Base-by-base conservation (phyloP, 345 rosid species). In the Lenwebbia sp. region DNA sequence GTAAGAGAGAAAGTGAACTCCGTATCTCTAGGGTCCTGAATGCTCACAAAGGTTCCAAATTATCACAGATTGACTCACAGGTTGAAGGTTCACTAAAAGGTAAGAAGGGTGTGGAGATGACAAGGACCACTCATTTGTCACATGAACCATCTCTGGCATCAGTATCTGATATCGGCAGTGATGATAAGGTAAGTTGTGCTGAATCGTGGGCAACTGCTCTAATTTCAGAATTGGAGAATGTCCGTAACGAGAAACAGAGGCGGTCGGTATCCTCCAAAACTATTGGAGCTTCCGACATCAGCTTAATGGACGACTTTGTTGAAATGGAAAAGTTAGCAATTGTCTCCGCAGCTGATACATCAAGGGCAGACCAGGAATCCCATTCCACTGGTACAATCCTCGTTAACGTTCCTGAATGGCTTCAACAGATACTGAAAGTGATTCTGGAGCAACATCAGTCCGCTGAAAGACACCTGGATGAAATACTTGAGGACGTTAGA, bases 271-370 rank as follows among this genome's bases (percentile, higher is more conserved):
- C 91, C 13, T 84, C 84, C 44, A 91, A 88, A 92, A 89, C 90
- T 26, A 89, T 92, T n/a, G 94, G 93, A 87, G 94, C 93, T 90
- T 88, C 92, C 7, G 99, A 96, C 85, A 94, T 97, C 89, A 91
- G 88, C 87, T 91, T 97, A 88, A 94, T 96, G 99, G 98, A 97
- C 86, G 99, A 96, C 88, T 97, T 97, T 89, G 95, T 89, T 44
- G 99, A 97, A 91, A 97, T 97, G 98, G 99, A 97, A 91, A 95
- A 91, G 83, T 86, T 96, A 62, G 98, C 97, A 4, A 88, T 92
- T 51, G 93, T 90, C 87, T 89, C 96, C 47, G 92, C 87, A 60
- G 89, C 93, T 82, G 89, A 92, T 56, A 90, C 89, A 85, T 88
- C 90, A 50, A 90, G 50, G 3, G 78, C 37, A 33, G 47, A 70